Evolutionary conservation across 495 filamentous ascomycete species (phyloP).

Genomic region (Darksidea phi): DNA sequence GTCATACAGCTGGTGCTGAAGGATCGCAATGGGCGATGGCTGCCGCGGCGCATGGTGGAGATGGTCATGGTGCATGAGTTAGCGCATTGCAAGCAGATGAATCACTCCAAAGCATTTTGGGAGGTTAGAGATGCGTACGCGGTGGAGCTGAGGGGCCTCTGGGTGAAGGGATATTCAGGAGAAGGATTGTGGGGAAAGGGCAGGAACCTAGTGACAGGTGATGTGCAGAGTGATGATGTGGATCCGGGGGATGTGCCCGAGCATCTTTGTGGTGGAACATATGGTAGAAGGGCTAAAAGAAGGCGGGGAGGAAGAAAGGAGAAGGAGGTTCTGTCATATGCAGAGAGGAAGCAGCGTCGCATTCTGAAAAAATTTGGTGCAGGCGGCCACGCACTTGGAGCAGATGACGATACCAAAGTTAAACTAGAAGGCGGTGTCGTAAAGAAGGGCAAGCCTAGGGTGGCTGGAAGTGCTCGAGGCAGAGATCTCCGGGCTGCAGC

Average conservation of each 20-base stretch:
- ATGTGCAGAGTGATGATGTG: conserved; percentile 48
- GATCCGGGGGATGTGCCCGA: conserved; percentile 57
- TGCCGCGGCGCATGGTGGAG: conserved; percentile 72
- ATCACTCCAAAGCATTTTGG: conserved; percentile 74
- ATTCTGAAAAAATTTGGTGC: conserved; percentile 74
- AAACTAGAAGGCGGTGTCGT: conserved; percentile 65
- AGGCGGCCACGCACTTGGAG: conserved; percentile 64
- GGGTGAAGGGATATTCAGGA: conserved; percentile 65
- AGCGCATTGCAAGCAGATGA: conserved; percentile 82
- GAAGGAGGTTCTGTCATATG: conserved; percentile 54
- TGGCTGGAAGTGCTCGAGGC: conserved; percentile 67
- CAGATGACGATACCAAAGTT: conserved; percentile 59
- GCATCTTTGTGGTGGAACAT: conserved; percentile 69
- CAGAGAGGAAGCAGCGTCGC: conserved; percentile 60
- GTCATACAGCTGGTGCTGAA: conserved; percentile 76
- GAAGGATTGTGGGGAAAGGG: conserved; percentile 78
- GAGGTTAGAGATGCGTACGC: conserved; percentile 66
- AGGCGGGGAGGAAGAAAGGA: conserved; percentile 35
- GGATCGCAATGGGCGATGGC: conserved; percentile 60
- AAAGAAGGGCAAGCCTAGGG: conserved; percentile 61
- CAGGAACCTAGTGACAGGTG: conserved; percentile 56
- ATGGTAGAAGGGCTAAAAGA: conserved; percentile 54
- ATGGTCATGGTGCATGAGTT: conserved; percentile 84
- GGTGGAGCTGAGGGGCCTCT: conserved; percentile 61
- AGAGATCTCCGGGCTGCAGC: conserved; percentile 74